Conservation (phyloP, 2,329 filamentous ascomycete species). For the Atkinsonella hypoxylon region DNA sequence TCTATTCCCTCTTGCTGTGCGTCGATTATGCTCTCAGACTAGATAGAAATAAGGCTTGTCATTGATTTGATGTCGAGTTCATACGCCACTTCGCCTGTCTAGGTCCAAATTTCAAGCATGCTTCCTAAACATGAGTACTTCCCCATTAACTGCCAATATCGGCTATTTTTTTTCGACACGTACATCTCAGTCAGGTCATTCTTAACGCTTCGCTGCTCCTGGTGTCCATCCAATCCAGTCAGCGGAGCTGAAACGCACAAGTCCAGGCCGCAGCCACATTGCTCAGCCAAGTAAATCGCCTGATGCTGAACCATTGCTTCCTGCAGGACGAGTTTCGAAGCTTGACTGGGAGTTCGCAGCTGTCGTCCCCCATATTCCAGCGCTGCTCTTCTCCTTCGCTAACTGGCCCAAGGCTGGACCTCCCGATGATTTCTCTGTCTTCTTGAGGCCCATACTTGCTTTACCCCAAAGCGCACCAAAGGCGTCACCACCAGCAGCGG, state of each 20-base stretch:
- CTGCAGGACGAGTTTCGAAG: slow-evolving; percentile 14
- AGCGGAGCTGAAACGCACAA: not conserved
- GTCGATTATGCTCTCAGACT: too few relatives aligned
- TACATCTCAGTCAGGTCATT: not conserved
- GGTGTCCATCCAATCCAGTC: not conserved
- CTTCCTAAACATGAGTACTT: slow-evolving; percentile 2
- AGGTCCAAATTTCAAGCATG: slow-evolving; percentile 22
- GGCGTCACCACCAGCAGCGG: slow-evolving; percentile 59
- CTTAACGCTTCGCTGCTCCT: too few relatives aligned
- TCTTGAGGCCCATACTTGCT: slow-evolving; percentile 64
- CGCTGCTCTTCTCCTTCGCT: slow-evolving; percentile 94
- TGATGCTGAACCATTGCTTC: slow-evolving; percentile 26
- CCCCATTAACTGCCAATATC: not conserved
- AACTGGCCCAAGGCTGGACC: slow-evolving; percentile 82
- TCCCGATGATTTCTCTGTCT: slow-evolving; percentile 45
- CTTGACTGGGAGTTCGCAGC: slow-evolving; percentile 27
- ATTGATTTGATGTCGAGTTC: slow-evolving; percentile 21
- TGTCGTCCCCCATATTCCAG: slow-evolving; percentile 82
- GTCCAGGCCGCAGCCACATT: not conserved
- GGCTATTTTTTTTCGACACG: not conserved
- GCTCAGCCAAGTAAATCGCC: slow-evolving; percentile 36
- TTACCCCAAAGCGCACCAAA: slow-evolving; percentile 82
- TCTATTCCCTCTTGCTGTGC: too few relatives aligned
- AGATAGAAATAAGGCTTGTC: not conserved
- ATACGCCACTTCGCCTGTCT: slow-evolving; percentile 32